Evolutionary conservation across 2,329 filamentous ascomycete genomes (phyloP).

Genomic region (Aspergillus clavatus): DNA sequence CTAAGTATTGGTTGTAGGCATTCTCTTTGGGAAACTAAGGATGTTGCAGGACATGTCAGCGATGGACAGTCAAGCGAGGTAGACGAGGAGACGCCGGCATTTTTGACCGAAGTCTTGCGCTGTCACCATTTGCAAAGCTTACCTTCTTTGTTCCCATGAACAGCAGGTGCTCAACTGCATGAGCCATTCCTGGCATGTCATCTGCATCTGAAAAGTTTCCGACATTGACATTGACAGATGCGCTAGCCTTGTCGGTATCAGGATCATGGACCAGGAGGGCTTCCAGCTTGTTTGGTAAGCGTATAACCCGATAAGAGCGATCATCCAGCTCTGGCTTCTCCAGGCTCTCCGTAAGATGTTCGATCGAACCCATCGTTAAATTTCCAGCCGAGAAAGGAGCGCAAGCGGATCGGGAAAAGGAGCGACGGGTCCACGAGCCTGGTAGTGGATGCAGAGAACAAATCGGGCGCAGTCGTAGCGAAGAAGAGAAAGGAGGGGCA

Average conservation of each 20-base stretch:
- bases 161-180: slow-evolving; percentile 90
- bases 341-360: slow-evolving; percentile 61
- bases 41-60: not conserved
- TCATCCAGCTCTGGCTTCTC: slow-evolving; percentile 84
- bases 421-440: slow-evolving; percentile 9
- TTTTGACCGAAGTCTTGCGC: too few relatives aligned
- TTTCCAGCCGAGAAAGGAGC: slow-evolving; percentile 16
- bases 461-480: slow-evolving; percentile 12
- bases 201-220: slow-evolving; percentile 90
- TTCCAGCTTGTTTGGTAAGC: slow-evolving; percentile 80
- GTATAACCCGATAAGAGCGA: slow-evolving; percentile 80
- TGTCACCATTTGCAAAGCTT: slow-evolving; percentile 21
- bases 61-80: not conserved
- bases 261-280: slow-evolving; percentile 88
- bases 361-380: slow-evolving; percentile 31
- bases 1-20: slow-evolving; percentile 89
- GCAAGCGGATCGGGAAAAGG: slow-evolving; percentile 16
- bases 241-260: slow-evolving; percentile 94
- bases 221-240: slow-evolving; percentile 90
- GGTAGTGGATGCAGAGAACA: slow-evolving; percentile 8
- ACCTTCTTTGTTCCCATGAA: slow-evolving; percentile 99
- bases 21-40: slow-evolving; percentile 82
- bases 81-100: too few relatives aligned
- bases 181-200: slow-evolving; percentile 90
- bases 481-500: slow-evolving; percentile 15